Evolutionary conservation across 352 stramenopile genomes (phyloP), one percentile per base, ranked within the genome.

Genomic region (Globisporangium rhizosaccharum): DNA sequence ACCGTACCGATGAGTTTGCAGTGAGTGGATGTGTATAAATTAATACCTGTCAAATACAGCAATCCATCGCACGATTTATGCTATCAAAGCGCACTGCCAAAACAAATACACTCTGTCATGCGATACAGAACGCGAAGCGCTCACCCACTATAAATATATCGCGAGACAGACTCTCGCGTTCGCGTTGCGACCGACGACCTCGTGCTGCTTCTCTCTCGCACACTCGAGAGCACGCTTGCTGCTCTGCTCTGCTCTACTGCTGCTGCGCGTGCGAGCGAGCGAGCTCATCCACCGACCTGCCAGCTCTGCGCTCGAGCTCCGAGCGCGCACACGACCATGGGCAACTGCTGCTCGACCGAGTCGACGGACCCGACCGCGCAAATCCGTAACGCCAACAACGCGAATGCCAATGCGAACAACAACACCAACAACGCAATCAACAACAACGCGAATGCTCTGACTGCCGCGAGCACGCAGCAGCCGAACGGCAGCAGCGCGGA

Each of bases 291-390:
- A 20, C 17, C 41, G 14, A 46, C 41, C 12, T 46, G 14, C 41
- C 41, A n/a, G 14, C 14, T 20, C 17, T 7, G 41, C 41, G 41
- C 14, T 17, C 14, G 41, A 46, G 41, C 14, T 46, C 12, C 33
- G 5, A 39, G 41, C 41, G 14, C 14, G 41, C 17, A 9, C 20
- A 12, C 15, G 15, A 49, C n/a, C 20, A 93, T 94, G 84, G 84
- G 84, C 30, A 92, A 92, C 59, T 94, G 84, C 75, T 94, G 84
- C 80, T 94, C 84, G 30, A 85, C 68, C 9, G 77, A 88, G 26
- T 73, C 77, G 23, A 68, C 72, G 36, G 70, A 68, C 44, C 67
- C 70, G 6, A 65, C 68, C 44, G 59, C 50, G n/a, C 58, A 58
- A n/a, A 26, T 33, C n/a, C 28, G 17, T 45, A 14, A 30, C 20